These are phyloP conservation scores for Saccharomycopsis hybrid DNA, from an alignment of 1,139 yeast species.

Conservation along the genomic window DNA sequence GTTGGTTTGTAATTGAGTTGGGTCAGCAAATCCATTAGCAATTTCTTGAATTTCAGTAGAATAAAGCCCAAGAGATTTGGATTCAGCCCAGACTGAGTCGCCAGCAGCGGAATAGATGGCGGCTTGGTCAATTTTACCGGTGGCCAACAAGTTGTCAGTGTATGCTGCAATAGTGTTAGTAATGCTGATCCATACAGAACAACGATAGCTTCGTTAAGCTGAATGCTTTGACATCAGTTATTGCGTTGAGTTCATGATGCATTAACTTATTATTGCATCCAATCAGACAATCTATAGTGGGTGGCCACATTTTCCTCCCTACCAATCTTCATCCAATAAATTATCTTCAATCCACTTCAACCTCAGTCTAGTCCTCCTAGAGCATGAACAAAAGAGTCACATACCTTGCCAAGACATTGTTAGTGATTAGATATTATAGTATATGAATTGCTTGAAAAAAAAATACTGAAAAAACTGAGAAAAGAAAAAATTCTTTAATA, in stretches of 20 bases:
- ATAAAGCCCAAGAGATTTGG: slow-evolving; percentile 62
- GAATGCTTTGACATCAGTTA: neutral
- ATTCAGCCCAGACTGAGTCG: slow-evolving; percentile 89
- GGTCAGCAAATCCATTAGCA: slow-evolving; percentile 75
- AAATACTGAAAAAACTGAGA: neutral
- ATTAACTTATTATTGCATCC: too few species aligned
- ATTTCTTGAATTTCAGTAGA: slow-evolving; percentile 67
- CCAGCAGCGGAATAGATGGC: slow-evolving; percentile 93
- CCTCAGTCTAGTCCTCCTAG: too few species aligned
- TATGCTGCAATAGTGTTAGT: slow-evolving; percentile 48
- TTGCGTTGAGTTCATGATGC: neutral
- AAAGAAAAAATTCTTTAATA: neutral
- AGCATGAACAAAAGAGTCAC: too few species aligned
- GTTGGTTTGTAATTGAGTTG: slow-evolving; percentile 68
- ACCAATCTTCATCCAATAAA: too few species aligned
- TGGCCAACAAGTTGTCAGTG: slow-evolving; percentile 83
- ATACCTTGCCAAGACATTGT: slow-evolving; percentile 35
- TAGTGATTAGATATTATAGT: too few species aligned
- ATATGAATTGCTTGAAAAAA: neutral
- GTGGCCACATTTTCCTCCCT: too few species aligned
- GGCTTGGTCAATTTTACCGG: slow-evolving; percentile 86
- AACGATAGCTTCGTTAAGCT: neutral
- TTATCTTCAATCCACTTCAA: too few species aligned
- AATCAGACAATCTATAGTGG: too few species aligned
- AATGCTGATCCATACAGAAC: neutral